Conservation (phyloP, 1,139 yeast genomes). For the Nakaseomyces sp. region DNA sequence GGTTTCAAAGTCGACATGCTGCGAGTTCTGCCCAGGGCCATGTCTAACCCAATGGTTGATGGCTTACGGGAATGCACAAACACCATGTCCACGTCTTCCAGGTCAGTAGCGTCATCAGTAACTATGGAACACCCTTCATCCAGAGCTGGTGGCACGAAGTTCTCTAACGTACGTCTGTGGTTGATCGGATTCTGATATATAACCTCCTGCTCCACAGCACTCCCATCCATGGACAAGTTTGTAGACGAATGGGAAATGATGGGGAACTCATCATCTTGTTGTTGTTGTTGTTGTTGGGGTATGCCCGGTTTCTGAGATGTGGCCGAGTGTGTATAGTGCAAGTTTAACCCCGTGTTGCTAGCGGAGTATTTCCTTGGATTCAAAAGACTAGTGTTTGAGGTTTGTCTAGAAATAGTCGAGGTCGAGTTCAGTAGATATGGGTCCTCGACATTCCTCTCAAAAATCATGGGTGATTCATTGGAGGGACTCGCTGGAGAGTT, state of each 20-base stretch:
- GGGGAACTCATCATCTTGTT: not conserved
- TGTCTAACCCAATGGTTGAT: slow-evolving; percentile 50
- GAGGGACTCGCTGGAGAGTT: slow-evolving; percentile 1
- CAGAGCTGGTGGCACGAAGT: slow-evolving; percentile 73
- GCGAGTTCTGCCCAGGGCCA: slow-evolving; percentile 46
- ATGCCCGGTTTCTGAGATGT: not conserved
- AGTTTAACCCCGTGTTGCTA: slow-evolving; percentile 5
- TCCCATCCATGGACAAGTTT: not conserved
- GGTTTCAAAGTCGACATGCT: slow-evolving; percentile 8
- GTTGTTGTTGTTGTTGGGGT: not conserved
- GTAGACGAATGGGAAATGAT: not conserved
- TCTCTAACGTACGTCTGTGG: slow-evolving; percentile 48
- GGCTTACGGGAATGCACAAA: slow-evolving; percentile 48
- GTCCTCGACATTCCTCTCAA: slow-evolving; percentile 60
- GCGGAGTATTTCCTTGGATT: slow-evolving; percentile 5
- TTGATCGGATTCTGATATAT: slow-evolving; percentile 12
- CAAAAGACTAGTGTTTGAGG: slow-evolving; percentile 8
- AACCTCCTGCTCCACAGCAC: slow-evolving; percentile 3
- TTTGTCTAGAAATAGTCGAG: slow-evolving; percentile 10
- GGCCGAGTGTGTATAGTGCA: not conserved
- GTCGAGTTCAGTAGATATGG: slow-evolving; percentile 19
- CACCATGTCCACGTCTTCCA: slow-evolving; percentile 64
- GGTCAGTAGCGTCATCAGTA: slow-evolving; percentile 47
- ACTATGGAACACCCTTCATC: slow-evolving; percentile 68
- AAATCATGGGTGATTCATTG: slow-evolving; percentile 34